Evolutionary conservation across 2,329 filamentous ascomycete genomes (phyloP), one percentile per base, ranked within the genome.

Genomic region (Teratosphaeria pseudoeucalypti): DNA sequence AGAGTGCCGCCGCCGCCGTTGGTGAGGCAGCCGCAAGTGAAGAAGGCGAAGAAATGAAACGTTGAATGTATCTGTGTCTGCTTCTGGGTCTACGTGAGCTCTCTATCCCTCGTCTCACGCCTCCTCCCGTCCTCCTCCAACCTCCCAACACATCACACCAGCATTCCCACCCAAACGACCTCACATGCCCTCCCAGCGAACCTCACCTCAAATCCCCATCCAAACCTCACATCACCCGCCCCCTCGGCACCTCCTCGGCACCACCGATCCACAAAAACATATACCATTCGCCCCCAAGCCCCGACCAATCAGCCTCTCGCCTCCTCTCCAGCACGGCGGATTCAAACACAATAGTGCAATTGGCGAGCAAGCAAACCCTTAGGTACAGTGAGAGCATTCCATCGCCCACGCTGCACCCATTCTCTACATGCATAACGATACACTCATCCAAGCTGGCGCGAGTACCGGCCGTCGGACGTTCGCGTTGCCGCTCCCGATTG

Each of bases 301-400:
- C 16, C 37, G 11, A 16, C 37, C 37, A 43, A 43, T 43, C 37
- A 43, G 37, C 37, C 37, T 16, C 23, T 43, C 37, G 37, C 37
- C 10, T 9, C 34, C 10, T 43, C 37, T n/a, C 6, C 37, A 29
- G 4, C 29, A 29, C 16, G 37, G 37, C 37, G 16, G 37, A 43
- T 6, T 14, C 16, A n/a, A n/a, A 43, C 37, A 6, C 14, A 43
- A 43, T 14, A 16, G 12, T 12, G 16, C 12, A 43, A 6, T 14
- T 10, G 11, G 37, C 37, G 11, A 43, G 14, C 10, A 43, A 43
- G 14, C 37, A 43, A 43, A 43, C 37, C 16, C 16, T n/a, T 43
- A 43, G 37, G n/a, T 37, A 61, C 32, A 6, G 60, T 1, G 60
- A 49, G 47, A 63, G 29, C 6, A 57, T 63, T 6, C 14, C 39